Base-by-base conservation (phyloP, 2,329 filamentous ascomycete genomes). In the Alternaria postmessia region DNA sequence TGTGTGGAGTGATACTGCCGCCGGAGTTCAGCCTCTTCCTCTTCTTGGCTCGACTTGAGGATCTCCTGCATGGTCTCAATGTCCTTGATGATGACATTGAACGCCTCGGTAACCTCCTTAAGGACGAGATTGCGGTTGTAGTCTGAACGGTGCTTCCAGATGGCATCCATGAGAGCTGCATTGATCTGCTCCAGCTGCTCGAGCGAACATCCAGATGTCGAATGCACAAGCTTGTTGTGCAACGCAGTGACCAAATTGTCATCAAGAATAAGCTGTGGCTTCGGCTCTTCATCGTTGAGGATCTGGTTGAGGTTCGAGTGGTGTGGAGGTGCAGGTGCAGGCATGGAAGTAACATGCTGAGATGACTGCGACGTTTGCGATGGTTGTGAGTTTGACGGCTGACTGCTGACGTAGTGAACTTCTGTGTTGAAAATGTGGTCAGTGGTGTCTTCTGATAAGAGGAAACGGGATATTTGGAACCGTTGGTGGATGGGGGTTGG, bases 121-220 rank as follows among this genome's bases (percentile, higher is more conserved):
- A 89, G 84, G 14, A 97, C 93, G 69, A 85, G 84, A 70, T 88
- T 89, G 43, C 95, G 88, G 79, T 99, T 95, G 87, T 92, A 95
- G 72, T 96, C 89, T 48, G 88, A 85, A 51, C 93, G 86, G 61
- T 86, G 86, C 62, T 85, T 85, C 95, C 95, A 99, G 44, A 98
- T 86, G 64, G 89, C 88, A 62, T 94, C 91, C 94, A 98, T 98
- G 64, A 98, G 82, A 67, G 90, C 88, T 7, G 93, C 90, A 76
- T 94, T 94, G 75, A 97, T 89, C 79, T 98, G 94, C 82, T 98
- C 94, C 20, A 99, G 82, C 78, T 99, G 94, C 80, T 99, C 95
- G 53, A 99, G 91, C 0, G 90, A 91, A 76, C 91, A 92, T 1
- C 92, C 92, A 20, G 87, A 89, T 2, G 91, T 94, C 44, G 85